Conservation (phyloP, 176 grass and related monocot genomes). For the Pontederia paniculata region DNA sequence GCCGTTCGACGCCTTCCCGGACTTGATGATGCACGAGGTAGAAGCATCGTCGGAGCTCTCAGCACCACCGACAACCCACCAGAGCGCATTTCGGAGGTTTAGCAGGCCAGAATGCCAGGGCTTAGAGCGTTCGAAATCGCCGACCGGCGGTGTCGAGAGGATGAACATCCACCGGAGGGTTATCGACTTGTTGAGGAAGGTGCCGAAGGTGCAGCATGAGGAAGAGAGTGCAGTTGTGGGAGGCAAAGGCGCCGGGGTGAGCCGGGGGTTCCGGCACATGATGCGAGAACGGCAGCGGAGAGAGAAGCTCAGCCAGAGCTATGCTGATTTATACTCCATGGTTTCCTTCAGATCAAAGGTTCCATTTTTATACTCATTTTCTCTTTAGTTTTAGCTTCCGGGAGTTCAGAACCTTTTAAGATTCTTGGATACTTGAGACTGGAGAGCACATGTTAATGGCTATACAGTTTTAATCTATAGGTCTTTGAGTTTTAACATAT, state of each 20-base stretch:
- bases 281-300: conserved; percentile 91
- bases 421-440: no score
- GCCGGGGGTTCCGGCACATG: conserved; percentile 90
- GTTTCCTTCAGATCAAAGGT: conserved; percentile 40
- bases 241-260: conserved; percentile 21
- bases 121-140: neutral
- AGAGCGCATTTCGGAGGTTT: conserved; percentile 34
- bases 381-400: neutral
- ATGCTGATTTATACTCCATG: conserved; percentile 51
- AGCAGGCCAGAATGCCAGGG: neutral
- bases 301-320: conserved; percentile 93
- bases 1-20: conserved; percentile 25
- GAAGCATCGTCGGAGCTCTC: neutral
- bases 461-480: no score
- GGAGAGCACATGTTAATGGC: no score
- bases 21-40: conserved; percentile 1
- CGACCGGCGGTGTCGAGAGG: neutral
- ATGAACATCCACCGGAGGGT: conserved; percentile 28
- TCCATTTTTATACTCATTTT: neutral
- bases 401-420: no score
- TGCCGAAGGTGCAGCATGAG: neutral
- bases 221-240: neutral
- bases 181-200: conserved; percentile 27
- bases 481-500: no score
- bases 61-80: neutral